phyloP scores from a whole-genome alignment of 2,329 filamentous ascomycete genomes.

The Coleophoma crateriformis region DNA sequence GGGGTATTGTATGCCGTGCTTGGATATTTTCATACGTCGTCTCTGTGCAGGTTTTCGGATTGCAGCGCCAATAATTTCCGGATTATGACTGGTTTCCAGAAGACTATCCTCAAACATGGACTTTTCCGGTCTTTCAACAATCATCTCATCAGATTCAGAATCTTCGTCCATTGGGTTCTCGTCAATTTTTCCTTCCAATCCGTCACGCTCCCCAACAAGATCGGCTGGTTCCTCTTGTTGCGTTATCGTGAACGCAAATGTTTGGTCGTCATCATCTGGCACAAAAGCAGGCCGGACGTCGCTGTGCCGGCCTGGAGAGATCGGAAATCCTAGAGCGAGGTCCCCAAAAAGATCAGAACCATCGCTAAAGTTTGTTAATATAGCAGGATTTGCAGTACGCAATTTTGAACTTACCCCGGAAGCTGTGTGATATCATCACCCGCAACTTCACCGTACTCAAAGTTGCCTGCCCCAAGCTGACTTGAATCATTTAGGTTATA shows the following conservation, averaged over 20 bases:
- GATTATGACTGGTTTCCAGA: slow-evolving; percentile 11
- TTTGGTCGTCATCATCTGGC: slow-evolving; percentile 25
- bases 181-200: slow-evolving; percentile 14
- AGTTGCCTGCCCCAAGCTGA: slow-evolving; percentile 15
- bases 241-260: slow-evolving; percentile 26
- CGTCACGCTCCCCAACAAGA: slow-evolving; percentile 4
- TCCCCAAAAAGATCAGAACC: background rate
- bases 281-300: slow-evolving; percentile 20
- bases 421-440: slow-evolving; percentile 9
- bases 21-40: slow-evolving; percentile 56
- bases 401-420: slow-evolving; percentile 11
- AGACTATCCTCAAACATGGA: slow-evolving; percentile 3
- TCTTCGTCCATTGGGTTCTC: slow-evolving; percentile 15
- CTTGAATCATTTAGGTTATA: slow-evolving; percentile 20
- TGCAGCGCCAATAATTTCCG: background rate
- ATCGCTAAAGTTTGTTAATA: slow-evolving; percentile 9
- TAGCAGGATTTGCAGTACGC: slow-evolving; percentile 17
- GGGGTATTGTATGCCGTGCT: slow-evolving; percentile 70
- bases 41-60: slow-evolving; percentile 27
- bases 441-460: slow-evolving; percentile 14
- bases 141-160: slow-evolving; percentile 19
- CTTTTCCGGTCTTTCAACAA: slow-evolving; percentile 3
- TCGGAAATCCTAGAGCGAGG: slow-evolving; percentile 8
- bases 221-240: slow-evolving; percentile 11
- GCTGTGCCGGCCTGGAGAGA: slow-evolving; percentile 18